phyloP scores from a whole-genome alignment of 1,139 yeast species.

The Chernovozyma sophiae-reginae region DNA sequence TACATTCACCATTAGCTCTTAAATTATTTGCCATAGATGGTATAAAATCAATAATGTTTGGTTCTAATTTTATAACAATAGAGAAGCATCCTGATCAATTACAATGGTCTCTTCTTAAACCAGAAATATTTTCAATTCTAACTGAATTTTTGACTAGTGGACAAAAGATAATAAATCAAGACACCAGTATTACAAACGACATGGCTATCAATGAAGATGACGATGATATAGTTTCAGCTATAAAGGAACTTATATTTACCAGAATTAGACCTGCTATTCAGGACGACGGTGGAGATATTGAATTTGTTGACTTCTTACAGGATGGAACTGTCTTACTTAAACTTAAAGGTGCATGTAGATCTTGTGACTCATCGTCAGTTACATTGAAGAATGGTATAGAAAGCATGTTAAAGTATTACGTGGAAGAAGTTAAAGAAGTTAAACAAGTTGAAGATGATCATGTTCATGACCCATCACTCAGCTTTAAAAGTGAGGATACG shows the following conservation, averaged over 20 bases:
- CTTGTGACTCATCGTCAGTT: conserved; percentile 72
- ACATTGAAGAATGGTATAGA: conserved; percentile 79
- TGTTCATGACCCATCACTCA: conserved; percentile 8
- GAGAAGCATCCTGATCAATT: conserved; percentile 54
- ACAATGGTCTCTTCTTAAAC: conserved; percentile 79
- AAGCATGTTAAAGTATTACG: conserved; percentile 75
- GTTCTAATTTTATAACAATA: conserved; percentile 72
- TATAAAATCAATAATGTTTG: conserved; percentile 49
- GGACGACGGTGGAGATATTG: conserved; percentile 84
- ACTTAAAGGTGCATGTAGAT: conserved; percentile 75
- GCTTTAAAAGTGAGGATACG: conserved; percentile 40
- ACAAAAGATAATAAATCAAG: conserved; percentile 48
- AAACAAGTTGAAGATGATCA: conserved; percentile 49
- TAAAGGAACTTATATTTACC: conserved; percentile 88
- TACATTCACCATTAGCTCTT: conserved; percentile 52
- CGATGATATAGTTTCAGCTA: conserved; percentile 80
- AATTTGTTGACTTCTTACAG: conserved; percentile 62
- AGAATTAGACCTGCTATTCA: conserved; percentile 92
- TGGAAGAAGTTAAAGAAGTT: conserved; percentile 71
- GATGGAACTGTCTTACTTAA: conserved; percentile 64
- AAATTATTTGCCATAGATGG: conserved; percentile 51
- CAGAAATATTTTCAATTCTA: conserved; percentile 79
- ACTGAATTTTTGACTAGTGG: conserved; percentile 85
- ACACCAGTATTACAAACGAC: conserved; percentile 23
- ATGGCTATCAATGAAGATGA: conserved; percentile 54